Evolutionary conservation across 768 basidiomycete species (phyloP).

Genomic region (Lyophyllum shimeji): DNA sequence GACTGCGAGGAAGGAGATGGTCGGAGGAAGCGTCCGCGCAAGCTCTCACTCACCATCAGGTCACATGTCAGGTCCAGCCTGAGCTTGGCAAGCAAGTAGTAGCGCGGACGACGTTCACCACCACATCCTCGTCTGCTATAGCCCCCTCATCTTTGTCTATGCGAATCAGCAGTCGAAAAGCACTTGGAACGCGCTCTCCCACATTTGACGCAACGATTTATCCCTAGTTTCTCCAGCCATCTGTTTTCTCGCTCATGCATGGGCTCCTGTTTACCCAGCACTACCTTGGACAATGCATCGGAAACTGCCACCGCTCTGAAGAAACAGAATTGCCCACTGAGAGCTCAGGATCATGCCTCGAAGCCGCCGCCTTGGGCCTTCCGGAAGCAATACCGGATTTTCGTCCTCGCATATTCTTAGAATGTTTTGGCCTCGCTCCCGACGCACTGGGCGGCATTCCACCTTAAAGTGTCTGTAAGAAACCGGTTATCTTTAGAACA

Average conservation of each 20-base stretch:
- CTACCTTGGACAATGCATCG: neutral
- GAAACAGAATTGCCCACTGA: neutral
- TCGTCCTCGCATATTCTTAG: neutral
- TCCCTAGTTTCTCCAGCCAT: neutral
- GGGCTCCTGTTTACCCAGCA: neutral
- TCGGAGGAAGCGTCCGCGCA: neutral
- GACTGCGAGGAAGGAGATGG: neutral
- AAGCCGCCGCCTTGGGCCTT: neutral
- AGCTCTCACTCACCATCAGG: neutral
- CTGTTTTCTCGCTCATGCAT: neutral
- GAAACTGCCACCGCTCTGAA: neutral
- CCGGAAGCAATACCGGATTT: constrained; percentile 6
- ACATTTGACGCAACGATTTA: neutral
- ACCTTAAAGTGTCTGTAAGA: constrained; percentile 5
- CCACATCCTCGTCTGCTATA: neutral
- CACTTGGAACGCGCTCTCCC: neutral
- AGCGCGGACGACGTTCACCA: too few relatives aligned
- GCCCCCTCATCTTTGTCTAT: neutral
- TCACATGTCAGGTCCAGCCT: neutral
- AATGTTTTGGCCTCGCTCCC: constrained; percentile 4
- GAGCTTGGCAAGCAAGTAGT: neutral
- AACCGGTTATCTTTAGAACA: constrained; percentile 6
- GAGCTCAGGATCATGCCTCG: neutral
- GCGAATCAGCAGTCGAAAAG: neutral
- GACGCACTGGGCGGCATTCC: constrained; percentile 2